phyloP scores from a whole-genome alignment of 306 rosid species.

The Trichosanthes truncata region DNA sequence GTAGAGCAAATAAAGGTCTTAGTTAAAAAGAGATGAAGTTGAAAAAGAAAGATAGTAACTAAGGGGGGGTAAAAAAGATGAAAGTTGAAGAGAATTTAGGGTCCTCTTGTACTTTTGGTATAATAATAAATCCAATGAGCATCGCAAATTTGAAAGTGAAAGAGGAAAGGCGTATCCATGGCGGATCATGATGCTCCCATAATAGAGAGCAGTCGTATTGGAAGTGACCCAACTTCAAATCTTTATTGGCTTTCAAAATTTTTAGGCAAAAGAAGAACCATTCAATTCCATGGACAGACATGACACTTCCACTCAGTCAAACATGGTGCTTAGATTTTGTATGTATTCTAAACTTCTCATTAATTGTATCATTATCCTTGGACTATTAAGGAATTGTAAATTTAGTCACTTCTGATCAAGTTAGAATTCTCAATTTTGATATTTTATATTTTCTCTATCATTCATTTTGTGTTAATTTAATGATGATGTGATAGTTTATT shows the following conservation, averaged over 20 bases:
- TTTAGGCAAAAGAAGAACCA: not conserved
- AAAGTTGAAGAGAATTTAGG: not conserved
- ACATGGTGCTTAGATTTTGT: not conserved
- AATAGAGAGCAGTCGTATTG: not conserved
- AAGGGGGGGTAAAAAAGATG: not conserved
- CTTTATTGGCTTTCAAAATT: not conserved
- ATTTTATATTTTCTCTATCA: not conserved
- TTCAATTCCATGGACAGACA: not conserved
- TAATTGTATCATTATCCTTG: not conserved
- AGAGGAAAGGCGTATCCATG: conserved; percentile 3
- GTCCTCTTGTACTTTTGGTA: not conserved
- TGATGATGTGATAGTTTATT: not conserved
- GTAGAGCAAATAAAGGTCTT: not conserved
- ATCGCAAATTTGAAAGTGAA: not conserved
- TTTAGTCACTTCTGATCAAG: not conserved
- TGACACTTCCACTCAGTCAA: conserved; percentile 5
- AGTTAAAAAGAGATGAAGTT: no score
- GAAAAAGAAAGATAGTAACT: no score
- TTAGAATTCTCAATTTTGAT: not conserved
- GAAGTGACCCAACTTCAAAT: not conserved
- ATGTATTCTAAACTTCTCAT: not conserved
- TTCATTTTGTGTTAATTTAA: not conserved
- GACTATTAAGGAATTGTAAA: not conserved
- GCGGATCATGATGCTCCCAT: conserved; percentile 3
- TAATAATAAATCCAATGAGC: no score